These are phyloP conservation scores for Kockiozyma suomiensis DNA, from an alignment of 805 yeast species.

Conservation along the genomic window DNA sequence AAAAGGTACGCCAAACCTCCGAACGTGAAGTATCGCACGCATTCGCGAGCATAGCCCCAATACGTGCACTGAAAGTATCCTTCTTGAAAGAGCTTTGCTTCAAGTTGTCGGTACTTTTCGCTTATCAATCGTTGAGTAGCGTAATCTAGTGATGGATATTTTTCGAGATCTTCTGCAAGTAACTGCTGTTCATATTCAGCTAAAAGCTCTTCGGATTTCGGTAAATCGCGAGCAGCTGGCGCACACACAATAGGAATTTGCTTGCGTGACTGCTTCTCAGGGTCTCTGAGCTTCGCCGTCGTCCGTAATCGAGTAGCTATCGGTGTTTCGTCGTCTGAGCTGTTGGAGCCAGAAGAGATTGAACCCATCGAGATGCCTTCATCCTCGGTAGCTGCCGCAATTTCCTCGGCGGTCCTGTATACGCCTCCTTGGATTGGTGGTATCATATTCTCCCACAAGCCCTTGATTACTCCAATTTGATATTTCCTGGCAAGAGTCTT, in stretches of 20 bases:
- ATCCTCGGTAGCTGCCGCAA: conserved; percentile 1
- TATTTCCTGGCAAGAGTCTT: conserved; percentile 54
- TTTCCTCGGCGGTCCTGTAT: conserved; percentile 38
- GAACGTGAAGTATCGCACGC: conserved; percentile 59
- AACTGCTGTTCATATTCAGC: conserved; percentile 60
- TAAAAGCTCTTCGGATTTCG: conserved; percentile 44
- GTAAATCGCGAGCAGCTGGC: conserved; percentile 6
- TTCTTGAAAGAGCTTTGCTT: conserved; percentile 53
- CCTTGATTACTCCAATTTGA: conserved; percentile 65
- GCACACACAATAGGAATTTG: background rate
- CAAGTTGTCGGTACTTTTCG: conserved; percentile 61
- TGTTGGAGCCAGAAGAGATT: conserved; percentile 7
- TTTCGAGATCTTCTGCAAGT: conserved; percentile 57
- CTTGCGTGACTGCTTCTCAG: background rate
- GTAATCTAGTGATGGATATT: conserved; percentile 67
- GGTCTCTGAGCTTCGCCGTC: too few relatives aligned
- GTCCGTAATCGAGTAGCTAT: too few relatives aligned
- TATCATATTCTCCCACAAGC: conserved; percentile 69
- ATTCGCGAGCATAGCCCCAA: conserved; percentile 70
- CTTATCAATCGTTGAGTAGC: conserved; percentile 63
- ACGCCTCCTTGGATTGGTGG: conserved; percentile 90
- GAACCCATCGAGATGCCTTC: conserved; percentile 15
- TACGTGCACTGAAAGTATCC: conserved; percentile 77
- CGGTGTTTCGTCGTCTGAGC: conserved; percentile 4
- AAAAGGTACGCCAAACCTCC: conserved; percentile 55